Evolutionary conservation across 345 rosid genomes (phyloP).

Genomic region (Eucalyptus polybractea): DNA sequence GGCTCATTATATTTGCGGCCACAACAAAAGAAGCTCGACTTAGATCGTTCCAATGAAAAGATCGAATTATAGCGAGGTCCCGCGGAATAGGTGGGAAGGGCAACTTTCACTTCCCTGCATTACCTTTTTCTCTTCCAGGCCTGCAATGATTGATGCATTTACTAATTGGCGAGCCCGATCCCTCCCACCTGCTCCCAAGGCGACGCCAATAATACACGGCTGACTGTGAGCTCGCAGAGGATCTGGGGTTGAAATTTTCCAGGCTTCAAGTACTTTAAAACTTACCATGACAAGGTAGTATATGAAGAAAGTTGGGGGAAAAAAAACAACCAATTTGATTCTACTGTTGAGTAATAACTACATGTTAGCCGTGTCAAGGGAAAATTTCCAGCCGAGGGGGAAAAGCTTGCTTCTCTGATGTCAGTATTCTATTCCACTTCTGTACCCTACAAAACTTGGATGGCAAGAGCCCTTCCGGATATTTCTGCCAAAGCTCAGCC

Average conservation of each 20-base stretch:
- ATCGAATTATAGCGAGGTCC: not conserved
- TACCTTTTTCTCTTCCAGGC: not conserved
- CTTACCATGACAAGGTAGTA: not conserved
- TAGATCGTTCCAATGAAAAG: not conserved
- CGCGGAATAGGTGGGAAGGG: not conserved
- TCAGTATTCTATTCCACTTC: not conserved
- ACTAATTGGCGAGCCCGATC: not conserved
- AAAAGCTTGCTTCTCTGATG: constrained; percentile 22
- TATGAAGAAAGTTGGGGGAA: not conserved
- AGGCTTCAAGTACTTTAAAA: not conserved
- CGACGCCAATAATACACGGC: not conserved
- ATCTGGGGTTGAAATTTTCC: not conserved
- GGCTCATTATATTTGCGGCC: not conserved
- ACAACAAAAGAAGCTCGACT: not conserved
- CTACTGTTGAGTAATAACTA: constrained; percentile 13
- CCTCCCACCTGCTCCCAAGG: not conserved
- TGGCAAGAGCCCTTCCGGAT: constrained; percentile 1
- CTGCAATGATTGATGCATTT: not conserved
- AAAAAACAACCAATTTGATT: not conserved
- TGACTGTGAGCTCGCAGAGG: not conserved
- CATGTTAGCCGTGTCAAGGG: constrained; percentile 20
- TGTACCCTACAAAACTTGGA: not conserved
- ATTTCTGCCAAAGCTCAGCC: constrained; percentile 9
- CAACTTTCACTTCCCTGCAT: not conserved
- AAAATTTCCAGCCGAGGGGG: not conserved